A percentile compares a stretch with the other conserved stretches of the same genome.
Conservation (phyloP, 1,139 yeast species). For the Zygosaccharomyces sapae region DNA sequence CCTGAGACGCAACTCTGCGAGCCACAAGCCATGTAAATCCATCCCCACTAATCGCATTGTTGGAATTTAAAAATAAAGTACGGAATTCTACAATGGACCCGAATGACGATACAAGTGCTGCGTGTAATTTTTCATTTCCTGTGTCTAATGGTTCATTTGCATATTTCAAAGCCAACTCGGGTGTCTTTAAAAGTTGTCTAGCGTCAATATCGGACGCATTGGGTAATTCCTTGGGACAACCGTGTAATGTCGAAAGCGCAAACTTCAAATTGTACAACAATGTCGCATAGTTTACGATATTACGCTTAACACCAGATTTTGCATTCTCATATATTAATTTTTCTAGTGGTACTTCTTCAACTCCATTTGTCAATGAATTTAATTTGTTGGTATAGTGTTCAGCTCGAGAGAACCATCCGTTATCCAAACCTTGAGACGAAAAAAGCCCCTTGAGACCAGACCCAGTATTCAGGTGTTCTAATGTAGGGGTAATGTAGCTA, state of each 20-base stretch:
- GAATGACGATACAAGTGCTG: slow-evolving; percentile 52
- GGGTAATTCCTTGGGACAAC: slow-evolving; percentile 18
- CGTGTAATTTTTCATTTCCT: slow-evolving; percentile 34
- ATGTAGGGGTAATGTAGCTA: slow-evolving; percentile 24
- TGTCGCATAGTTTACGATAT: slow-evolving; percentile 55
- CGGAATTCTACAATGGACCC: slow-evolving; percentile 68
- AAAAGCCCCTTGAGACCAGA: slow-evolving; percentile 53
- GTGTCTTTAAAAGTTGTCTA: slow-evolving; percentile 43
- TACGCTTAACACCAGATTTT: slow-evolving; percentile 31
- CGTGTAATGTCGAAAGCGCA: slow-evolving; percentile 51
- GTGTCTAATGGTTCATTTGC: slow-evolving; percentile 40
- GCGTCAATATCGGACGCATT: slow-evolving; percentile 10
- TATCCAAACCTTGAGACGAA: slow-evolving; percentile 48
- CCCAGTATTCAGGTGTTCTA: slow-evolving; percentile 30
- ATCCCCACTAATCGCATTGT: slow-evolving; percentile 64
- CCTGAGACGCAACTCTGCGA: slow-evolving; percentile 39
- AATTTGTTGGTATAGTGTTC: slow-evolving; percentile 46
- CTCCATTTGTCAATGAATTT: slow-evolving; percentile 35
- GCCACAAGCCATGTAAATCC: slow-evolving; percentile 76
- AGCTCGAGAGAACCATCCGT: slow-evolving; percentile 59
- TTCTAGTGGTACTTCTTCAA: slow-evolving; percentile 28
- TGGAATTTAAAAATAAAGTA: slow-evolving; percentile 58
- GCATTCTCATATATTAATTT: slow-evolving; percentile 31
- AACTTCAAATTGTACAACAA: slow-evolving; percentile 57
- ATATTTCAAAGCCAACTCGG: slow-evolving; percentile 36